A percentile compares a stretch with the other conserved stretches of the same genome.
phyloP scores from a whole-genome alignment of 75 land plant species.

The Azolla pinnata region DNA sequence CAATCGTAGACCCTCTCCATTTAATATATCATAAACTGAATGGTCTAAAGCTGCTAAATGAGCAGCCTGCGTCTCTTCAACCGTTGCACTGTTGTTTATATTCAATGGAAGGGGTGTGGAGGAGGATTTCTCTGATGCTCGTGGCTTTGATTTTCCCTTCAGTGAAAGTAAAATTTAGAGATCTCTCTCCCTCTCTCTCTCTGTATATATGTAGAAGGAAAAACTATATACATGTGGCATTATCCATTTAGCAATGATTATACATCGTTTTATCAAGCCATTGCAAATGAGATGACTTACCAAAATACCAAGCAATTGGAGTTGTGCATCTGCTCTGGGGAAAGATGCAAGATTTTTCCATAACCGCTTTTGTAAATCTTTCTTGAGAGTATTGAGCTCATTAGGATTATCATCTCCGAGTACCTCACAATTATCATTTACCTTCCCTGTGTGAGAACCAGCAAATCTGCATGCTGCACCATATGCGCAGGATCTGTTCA shows the following conservation, averaged over 20 bases:
- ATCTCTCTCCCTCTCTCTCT: neutral
- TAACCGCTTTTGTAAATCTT: slow-evolving; percentile 71
- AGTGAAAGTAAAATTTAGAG: neutral
- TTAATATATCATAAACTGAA: no score
- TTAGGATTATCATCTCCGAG: slow-evolving; percentile 11
- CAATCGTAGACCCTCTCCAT: no score
- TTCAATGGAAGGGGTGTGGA: no score
- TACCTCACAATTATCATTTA: neutral
- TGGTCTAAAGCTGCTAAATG: neutral
- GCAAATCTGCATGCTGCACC: slow-evolving; percentile 62
- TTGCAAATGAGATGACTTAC: no score
- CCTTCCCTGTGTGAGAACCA: slow-evolving; percentile 41
- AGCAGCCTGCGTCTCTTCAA: neutral
- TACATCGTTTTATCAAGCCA: no score
- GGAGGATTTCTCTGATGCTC: neutral
- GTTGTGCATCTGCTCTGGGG: slow-evolving; percentile 63
- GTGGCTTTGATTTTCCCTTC: neutral
- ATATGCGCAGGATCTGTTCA: slow-evolving; percentile 48
- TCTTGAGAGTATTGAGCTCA: slow-evolving; percentile 65
- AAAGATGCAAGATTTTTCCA: slow-evolving; percentile 78
- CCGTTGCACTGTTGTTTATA: neutral
- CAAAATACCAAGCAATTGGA: slow-evolving; percentile 23
- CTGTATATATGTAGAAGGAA: no score
- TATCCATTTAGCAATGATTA: no score
- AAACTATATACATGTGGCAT: no score